Evolutionary conservation across 1,284 basidiomycete genomes (phyloP).

Genomic region (Puccinia coronata): DNA sequence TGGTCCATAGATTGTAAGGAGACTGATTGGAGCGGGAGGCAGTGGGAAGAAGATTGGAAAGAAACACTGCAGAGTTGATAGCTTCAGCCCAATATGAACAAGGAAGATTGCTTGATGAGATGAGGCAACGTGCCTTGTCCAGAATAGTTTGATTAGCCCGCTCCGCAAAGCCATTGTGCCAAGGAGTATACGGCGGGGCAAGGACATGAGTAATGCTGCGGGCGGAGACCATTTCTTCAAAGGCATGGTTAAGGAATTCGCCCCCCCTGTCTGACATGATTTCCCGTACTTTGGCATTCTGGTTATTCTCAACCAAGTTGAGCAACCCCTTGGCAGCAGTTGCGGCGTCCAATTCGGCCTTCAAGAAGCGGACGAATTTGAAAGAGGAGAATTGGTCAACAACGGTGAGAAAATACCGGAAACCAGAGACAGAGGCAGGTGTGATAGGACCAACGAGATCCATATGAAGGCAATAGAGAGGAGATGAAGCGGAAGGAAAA

Average conservation of each 20-base stretch:
- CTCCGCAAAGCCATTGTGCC: conserved; percentile 58
- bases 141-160: conserved; percentile 56
- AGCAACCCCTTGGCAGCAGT: neutral
- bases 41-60: conserved; percentile 57
- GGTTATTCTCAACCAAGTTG: neutral
- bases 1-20: neutral
- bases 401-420: conserved; percentile 3
- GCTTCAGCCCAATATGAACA: conserved; percentile 59
- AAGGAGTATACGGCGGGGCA: conserved; percentile 59
- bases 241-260: conserved; percentile 56
- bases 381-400: conserved; percentile 25
- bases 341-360: neutral
- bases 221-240: conserved; percentile 52
- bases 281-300: neutral
- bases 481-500: neutral
- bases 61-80: conserved; percentile 55
- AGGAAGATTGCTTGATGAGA: conserved; percentile 55
- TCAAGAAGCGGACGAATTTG: conserved; percentile 13
- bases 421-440: neutral
- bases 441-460: conserved; percentile 19
- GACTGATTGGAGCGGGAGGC: neutral
- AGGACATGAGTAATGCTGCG: conserved; percentile 57
- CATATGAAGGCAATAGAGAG: neutral
- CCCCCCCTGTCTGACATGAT: conserved; percentile 57
- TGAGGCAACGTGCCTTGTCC: conserved; percentile 55